A percentile compares a stretch with the other conserved stretches of the same genome.
Evolutionary conservation across 495 filamentous ascomycete species (phyloP).

Genomic region (Schizothecium vesticola): DNA sequence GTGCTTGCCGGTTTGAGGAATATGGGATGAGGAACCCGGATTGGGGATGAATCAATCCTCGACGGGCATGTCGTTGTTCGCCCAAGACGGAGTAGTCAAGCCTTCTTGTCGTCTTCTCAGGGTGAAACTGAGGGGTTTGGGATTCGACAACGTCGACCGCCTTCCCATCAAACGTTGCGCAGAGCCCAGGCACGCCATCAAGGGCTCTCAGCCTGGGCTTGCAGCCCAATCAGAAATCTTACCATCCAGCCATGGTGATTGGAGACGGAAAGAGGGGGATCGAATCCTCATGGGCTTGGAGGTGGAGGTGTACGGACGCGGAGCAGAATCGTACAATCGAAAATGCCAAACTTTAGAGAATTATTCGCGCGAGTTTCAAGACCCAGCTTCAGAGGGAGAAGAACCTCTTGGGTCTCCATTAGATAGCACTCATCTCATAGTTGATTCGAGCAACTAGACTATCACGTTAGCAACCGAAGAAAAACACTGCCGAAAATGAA

Average conservation of each 20-base stretch:
- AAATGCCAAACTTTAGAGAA: too few relatives aligned
- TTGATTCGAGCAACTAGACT: neutral
- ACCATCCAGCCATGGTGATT: neutral
- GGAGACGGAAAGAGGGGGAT: neutral
- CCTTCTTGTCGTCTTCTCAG: neutral
- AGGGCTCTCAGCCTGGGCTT: too few relatives aligned
- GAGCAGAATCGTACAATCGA: too few relatives aligned
- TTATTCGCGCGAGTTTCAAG: neutral
- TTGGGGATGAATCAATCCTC: neutral
- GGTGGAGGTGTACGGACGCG: too few relatives aligned
- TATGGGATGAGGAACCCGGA: neutral
- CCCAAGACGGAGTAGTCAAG: neutral
- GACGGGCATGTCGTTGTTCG: neutral
- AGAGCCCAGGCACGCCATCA: too few relatives aligned
- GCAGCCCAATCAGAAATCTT: neutral
- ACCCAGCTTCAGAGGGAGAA: neutral
- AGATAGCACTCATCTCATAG: neutral
- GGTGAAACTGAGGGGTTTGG: neutral
- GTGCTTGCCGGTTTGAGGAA: neutral
- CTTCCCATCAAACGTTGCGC: too few relatives aligned
- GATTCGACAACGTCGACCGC: neutral
- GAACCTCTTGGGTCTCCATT: neutral
- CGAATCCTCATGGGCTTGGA: too few relatives aligned
- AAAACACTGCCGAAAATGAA: neutral
- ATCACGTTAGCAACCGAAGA: too few relatives aligned